Evolutionary conservation across 768 basidiomycete genomes (phyloP), one percentile per base, ranked within the genome.

Genomic region (Amanita exitialis): DNA sequence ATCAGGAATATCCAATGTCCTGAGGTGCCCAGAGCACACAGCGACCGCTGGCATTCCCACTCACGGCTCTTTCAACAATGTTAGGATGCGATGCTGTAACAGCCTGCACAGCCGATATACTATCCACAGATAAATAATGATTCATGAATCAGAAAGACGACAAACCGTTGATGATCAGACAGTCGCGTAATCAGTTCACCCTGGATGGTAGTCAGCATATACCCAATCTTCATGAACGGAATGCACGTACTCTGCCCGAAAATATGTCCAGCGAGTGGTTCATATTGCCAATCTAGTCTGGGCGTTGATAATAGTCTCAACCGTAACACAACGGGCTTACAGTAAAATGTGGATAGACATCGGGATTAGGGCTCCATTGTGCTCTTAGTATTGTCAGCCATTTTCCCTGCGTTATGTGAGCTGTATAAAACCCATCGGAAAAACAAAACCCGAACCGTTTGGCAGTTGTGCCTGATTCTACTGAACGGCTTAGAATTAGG

Each of bases 61-160:
- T 87, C 3, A 75, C 89, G 20, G 74, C 83, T 23, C 90, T 76
- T 58, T 86, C 87, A 2, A 87, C 72, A 18, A 87, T 66, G 50
- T 61, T 82, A 0, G 90, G 89, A 62, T 91, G 90, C 12, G 86
- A 88, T 57, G 83, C 86, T 6, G 90, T 88, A n/a, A 91, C 90
- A n/a, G 90, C 88, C 65, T 90, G 90, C 3, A 84, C 83, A 1
- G 90, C 89, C 18, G 84, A 78, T 53, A 91, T 82, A 56, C 86
- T 90, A 54, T 42, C 28, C 1, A 13, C 13, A 12, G 32, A 12
- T 44, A 57, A 48, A 53, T 27, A 56, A 37, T 41, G 25, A 18
- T 46, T 15, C 38, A n/a, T 27, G 41, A 41, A 35, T 41, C 21
- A 23, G 23, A 44, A 7, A 16, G 51, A 9, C 25, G 21, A 39